These are phyloP conservation scores for Russula lepida DNA, from an alignment of 768 basidiomycete genomes.

Conservation along the genomic window DNA sequence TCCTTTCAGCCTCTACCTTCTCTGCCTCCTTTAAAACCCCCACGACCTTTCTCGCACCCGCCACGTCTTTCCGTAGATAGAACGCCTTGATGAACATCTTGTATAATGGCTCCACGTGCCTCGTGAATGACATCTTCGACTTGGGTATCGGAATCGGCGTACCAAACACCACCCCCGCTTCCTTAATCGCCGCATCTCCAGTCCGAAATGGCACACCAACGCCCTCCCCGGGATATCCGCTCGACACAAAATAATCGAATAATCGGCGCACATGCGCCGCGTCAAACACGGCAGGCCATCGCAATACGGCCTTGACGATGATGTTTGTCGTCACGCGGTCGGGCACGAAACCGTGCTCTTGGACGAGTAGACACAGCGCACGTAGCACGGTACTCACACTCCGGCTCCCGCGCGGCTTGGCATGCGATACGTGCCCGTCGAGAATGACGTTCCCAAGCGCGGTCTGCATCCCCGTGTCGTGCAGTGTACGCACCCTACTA, in stretches of 20 bases:
- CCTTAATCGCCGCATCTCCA: not conserved
- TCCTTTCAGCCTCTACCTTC: slow-evolving; percentile 8
- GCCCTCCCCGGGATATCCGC: slow-evolving; percentile 43
- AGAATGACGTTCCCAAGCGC: slow-evolving; percentile 51
- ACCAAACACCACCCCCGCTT: slow-evolving; percentile 9
- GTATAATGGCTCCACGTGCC: slow-evolving; percentile 19
- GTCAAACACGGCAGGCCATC: slow-evolving; percentile 41
- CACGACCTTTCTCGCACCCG: slow-evolving; percentile 15
- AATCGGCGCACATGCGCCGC: slow-evolving; percentile 38
- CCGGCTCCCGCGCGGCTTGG: slow-evolving; percentile 33
- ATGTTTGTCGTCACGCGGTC: slow-evolving; percentile 69
- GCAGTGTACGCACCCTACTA: slow-evolving; percentile 24
- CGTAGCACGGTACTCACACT: slow-evolving; percentile 37
- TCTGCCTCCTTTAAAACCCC: slow-evolving; percentile 18
- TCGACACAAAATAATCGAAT: slow-evolving; percentile 56
- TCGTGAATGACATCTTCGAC: slow-evolving; percentile 10
- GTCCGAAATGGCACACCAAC: slow-evolving; percentile 11
- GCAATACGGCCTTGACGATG: slow-evolving; percentile 50
- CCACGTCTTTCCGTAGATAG: slow-evolving; percentile 15
- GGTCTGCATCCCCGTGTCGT: slow-evolving; percentile 28
- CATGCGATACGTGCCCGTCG: slow-evolving; percentile 33
- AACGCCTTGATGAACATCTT: slow-evolving; percentile 21
- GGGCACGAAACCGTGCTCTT: slow-evolving; percentile 42
- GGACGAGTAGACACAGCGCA: slow-evolving; percentile 36
- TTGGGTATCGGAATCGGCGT: slow-evolving; percentile 1